phyloP scores from a whole-genome alignment of 1,284 basidiomycete genomes.

The Paramarasmius palmivorus region DNA sequence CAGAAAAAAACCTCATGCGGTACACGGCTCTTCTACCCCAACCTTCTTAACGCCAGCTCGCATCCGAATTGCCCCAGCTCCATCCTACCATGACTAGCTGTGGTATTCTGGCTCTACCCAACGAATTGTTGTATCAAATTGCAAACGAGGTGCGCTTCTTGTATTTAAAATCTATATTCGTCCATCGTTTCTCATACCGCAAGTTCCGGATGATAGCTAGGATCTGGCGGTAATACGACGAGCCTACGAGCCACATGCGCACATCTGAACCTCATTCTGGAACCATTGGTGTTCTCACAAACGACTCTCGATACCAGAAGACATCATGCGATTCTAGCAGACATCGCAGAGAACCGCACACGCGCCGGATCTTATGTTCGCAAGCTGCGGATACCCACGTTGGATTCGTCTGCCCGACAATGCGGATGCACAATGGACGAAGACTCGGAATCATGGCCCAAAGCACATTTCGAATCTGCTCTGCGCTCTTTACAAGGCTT shows the following conservation, averaged over 20 bases:
- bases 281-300: not conserved
- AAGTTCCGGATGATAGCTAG: not conserved
- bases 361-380: not conserved
- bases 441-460: not conserved
- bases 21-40: too few relatives aligned
- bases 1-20: too few relatives aligned
- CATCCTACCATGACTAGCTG: too few relatives aligned
- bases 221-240: not conserved
- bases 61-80: too few relatives aligned
- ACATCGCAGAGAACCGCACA: not conserved
- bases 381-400: not conserved
- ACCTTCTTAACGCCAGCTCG: too few relatives aligned
- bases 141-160: not conserved
- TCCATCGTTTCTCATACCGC: too few relatives aligned
- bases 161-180: not conserved
- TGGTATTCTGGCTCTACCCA: not conserved
- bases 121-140: not conserved
- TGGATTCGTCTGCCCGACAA: not conserved
- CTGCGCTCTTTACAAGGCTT: not conserved
- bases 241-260: not conserved
- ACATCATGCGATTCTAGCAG: not conserved
- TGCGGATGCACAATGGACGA: not conserved
- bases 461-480: not conserved
- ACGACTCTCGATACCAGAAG: not conserved
- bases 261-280: not conserved